Conservation (phyloP, 129 eudicot genomes). For the Chrysanthemum seticuspe region DNA sequence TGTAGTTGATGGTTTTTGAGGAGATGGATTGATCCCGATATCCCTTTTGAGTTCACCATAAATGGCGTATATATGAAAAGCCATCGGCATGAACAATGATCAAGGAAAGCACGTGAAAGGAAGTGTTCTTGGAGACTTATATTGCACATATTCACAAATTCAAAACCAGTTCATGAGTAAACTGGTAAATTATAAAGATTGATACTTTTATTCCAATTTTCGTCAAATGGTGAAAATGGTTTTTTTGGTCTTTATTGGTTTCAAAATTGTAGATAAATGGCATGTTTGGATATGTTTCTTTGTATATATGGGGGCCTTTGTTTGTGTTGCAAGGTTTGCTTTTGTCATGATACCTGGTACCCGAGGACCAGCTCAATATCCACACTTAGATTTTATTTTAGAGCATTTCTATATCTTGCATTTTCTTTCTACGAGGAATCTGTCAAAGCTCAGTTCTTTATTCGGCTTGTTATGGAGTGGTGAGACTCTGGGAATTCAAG, state of each 20-base stretch:
- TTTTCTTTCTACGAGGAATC: too few relatives aligned
- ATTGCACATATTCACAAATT: constrained; percentile 25
- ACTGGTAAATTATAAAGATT: constrained; percentile 27
- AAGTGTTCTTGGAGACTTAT: constrained; percentile 11
- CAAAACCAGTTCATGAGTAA: constrained; percentile 13
- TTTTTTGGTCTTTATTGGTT: constrained; percentile 21
- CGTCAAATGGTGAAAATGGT: constrained; percentile 25
- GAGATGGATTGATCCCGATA: constrained; percentile 33
- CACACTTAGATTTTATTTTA: too few relatives aligned
- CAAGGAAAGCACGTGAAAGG: constrained; percentile 26
- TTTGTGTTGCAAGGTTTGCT: constrained; percentile 6
- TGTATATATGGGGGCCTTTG: constrained; percentile 29
- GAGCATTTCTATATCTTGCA: too few relatives aligned
- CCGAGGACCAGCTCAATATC: neutral
- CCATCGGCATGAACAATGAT: constrained; percentile 35
- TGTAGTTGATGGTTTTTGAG: constrained; percentile 40
- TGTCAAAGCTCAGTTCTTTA: too few relatives aligned
- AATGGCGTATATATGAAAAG: constrained; percentile 24
- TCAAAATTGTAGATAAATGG: constrained; percentile 25
- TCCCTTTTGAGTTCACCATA: constrained; percentile 42
- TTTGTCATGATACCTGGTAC: neutral
- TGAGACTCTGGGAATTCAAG: too few relatives aligned
- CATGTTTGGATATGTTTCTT: constrained; percentile 25
- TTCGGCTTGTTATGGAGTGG: too few relatives aligned
- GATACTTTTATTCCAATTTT: constrained; percentile 20